Conservation (phyloP, 2,329 filamentous ascomycete species). For the Xylariaceae sp. region DNA sequence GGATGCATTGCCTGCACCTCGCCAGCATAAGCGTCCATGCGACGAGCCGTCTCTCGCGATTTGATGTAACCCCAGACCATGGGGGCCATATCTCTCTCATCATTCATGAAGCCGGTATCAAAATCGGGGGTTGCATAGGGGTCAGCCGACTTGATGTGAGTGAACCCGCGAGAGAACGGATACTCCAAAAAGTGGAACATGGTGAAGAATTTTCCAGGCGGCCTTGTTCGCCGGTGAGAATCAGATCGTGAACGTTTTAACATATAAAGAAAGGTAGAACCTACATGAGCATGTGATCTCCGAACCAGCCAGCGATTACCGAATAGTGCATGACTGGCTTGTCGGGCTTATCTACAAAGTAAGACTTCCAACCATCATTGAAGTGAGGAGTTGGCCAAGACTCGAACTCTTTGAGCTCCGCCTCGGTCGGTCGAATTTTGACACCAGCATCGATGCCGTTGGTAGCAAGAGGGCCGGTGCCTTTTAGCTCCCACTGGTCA, state of each 20-base stretch:
- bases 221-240: slow-evolving; percentile 53
- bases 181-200: slow-evolving; percentile 86
- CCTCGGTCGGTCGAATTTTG: slow-evolving; percentile 73
- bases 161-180: slow-evolving; percentile 75
- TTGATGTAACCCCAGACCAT: slow-evolving; percentile 89
- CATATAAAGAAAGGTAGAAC: slow-evolving; percentile 27
- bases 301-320: slow-evolving; percentile 72
- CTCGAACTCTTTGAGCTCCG: slow-evolving; percentile 72
- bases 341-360: slow-evolving; percentile 84
- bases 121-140: slow-evolving; percentile 79
- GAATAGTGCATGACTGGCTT: slow-evolving; percentile 89
- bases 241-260: neutral
- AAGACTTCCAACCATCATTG: slow-evolving; percentile 76
- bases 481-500: slow-evolving; percentile 79
- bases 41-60: slow-evolving; percentile 77
- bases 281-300: slow-evolving; percentile 65
- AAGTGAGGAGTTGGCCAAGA: slow-evolving; percentile 78
- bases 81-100: slow-evolving; percentile 82
- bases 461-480: slow-evolving; percentile 77
- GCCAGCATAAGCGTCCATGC: slow-evolving; percentile 79
- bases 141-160: slow-evolving; percentile 72
- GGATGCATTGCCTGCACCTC: slow-evolving; percentile 74
- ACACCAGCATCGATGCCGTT: slow-evolving; percentile 83
- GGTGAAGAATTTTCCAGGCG: slow-evolving; percentile 79
- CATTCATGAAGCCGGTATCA: slow-evolving; percentile 84